These are phyloP conservation scores for Erysimum cheiri DNA, from an alignment of 441 rosid species.

Conservation along the genomic window DNA sequence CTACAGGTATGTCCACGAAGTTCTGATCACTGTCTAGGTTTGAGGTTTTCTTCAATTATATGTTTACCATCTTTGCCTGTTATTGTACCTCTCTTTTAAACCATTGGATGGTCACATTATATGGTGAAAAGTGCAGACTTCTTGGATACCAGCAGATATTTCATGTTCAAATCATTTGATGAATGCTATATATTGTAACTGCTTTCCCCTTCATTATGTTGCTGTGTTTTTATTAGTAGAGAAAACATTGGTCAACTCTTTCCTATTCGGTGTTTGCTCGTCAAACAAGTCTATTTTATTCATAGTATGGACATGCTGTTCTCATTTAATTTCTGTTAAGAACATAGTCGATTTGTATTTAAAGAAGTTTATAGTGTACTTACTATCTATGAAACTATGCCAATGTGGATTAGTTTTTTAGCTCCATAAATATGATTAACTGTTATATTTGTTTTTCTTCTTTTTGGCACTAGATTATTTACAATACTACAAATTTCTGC, in stretches of 20 bases:
- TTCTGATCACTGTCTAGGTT: slow-evolving; percentile 28
- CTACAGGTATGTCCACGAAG: slow-evolving; percentile 73
- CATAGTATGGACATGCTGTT: slow-evolving; percentile 7
- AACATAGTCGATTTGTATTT: slow-evolving; percentile 10
- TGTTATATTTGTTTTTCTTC: background rate
- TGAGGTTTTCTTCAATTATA: slow-evolving; percentile 10
- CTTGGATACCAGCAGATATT: slow-evolving; percentile 11
- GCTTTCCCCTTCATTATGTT: slow-evolving; percentile 21
- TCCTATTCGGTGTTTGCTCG: slow-evolving; percentile 19
- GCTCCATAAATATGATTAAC: slow-evolving; percentile 19
- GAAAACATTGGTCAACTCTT: background rate
- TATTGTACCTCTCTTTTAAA: slow-evolving; percentile 20
- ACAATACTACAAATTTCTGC: slow-evolving; percentile 29
- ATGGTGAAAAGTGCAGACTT: slow-evolving; percentile 22
- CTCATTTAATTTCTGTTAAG: slow-evolving; percentile 18
- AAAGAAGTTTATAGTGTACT: slow-evolving; percentile 20
- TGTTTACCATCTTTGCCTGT: slow-evolving; percentile 11
- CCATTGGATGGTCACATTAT: slow-evolving; percentile 22
- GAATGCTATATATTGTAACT: slow-evolving; percentile 28
- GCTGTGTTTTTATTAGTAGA: slow-evolving; percentile 9
- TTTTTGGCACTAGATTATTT: background rate
- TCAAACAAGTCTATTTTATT: background rate
- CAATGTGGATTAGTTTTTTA: slow-evolving; percentile 15
- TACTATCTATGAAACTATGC: slow-evolving; percentile 22
- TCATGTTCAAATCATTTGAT: slow-evolving; percentile 31